phyloP scores from a whole-genome alignment of 2,329 filamentous ascomycete species.

The Gliomastix tumulicola region DNA sequence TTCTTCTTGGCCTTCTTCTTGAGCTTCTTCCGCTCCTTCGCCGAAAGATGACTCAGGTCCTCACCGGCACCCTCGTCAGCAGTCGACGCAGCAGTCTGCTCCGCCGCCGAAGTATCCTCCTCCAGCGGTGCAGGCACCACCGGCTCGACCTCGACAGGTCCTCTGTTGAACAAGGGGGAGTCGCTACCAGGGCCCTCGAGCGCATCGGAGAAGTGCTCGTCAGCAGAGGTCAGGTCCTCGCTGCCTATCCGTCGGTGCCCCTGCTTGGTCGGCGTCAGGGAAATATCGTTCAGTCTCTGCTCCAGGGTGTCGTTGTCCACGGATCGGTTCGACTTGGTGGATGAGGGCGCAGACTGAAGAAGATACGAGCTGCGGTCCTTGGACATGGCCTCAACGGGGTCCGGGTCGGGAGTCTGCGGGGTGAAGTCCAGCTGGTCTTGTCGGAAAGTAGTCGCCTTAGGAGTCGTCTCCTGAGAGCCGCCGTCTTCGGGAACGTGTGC shows the following conservation, averaged over 20 bases:
- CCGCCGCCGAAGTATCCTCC: neutral
- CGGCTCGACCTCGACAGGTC: slow-evolving; percentile 1
- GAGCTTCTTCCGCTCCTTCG: neutral
- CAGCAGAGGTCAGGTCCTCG: slow-evolving; percentile 20
- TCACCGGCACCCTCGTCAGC: neutral
- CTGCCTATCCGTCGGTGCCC: slow-evolving; percentile 8
- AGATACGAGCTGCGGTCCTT: slow-evolving; percentile 35
- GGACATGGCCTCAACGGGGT: slow-evolving; percentile 29
- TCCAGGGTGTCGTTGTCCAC: slow-evolving; percentile 11
- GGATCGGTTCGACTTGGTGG: slow-evolving; percentile 17
- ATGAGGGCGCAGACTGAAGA: slow-evolving; percentile 28
- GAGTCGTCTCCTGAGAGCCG: slow-evolving; percentile 61
- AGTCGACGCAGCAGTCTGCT: neutral
- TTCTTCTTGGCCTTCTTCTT: neutral
- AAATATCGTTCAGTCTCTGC: slow-evolving; percentile 10
- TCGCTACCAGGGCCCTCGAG: slow-evolving; percentile 11
- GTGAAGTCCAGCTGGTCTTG: no score
- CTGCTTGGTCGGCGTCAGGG: slow-evolving; percentile 14
- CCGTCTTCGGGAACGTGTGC: slow-evolving; percentile 43
- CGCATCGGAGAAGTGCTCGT: slow-evolving; percentile 28
- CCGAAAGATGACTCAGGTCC: neutral
- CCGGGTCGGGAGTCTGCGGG: slow-evolving; percentile 21
- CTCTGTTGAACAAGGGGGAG: no score
- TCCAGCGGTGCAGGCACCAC: neutral
- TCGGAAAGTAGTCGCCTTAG: no score